Percentiles rank a stretch among this genome's conserved stretches.
Conservation (phyloP, 176 grass and related monocot species). For the Aegilops speltoides region DNA sequence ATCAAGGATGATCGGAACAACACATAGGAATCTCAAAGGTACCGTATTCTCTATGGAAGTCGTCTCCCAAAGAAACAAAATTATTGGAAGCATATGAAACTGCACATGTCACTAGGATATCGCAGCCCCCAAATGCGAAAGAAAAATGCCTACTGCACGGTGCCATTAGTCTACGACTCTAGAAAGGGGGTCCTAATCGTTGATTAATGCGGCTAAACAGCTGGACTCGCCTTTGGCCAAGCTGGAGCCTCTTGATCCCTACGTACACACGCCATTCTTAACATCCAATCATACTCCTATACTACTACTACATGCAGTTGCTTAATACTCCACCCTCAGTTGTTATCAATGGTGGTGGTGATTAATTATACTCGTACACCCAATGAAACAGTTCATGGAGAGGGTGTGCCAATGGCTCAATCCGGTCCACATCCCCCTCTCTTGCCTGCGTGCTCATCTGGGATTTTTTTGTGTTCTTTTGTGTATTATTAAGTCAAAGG, state of each 20-base stretch:
- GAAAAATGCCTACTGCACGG: too few relatives aligned
- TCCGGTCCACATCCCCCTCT: constrained; percentile 19
- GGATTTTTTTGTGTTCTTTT: constrained; percentile 26
- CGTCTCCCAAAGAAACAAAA: neutral
- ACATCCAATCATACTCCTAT: constrained; percentile 8
- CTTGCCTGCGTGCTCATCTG: constrained; percentile 1
- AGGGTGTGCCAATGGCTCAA: neutral
- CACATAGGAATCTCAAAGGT: neutral
- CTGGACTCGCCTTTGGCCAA: constrained; percentile 46
- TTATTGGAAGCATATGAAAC: neutral
- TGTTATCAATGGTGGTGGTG: too few relatives aligned
- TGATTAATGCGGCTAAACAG: constrained; percentile 26
- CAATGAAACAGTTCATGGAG: neutral
- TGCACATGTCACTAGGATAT: constrained; percentile 36
- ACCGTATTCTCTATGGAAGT: neutral
- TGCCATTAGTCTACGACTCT: constrained; percentile 22
- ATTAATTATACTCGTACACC: too few relatives aligned
- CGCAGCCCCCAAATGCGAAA: neutral
- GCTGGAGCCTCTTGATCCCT: constrained; percentile 27
- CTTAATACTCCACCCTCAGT: too few relatives aligned
- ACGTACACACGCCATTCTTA: constrained; percentile 9
- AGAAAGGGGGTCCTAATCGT: neutral
- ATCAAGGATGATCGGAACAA: constrained; percentile 31
- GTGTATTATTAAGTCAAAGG: constrained; percentile 28
- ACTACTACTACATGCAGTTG: too few relatives aligned